phyloP scores from a whole-genome alignment of 768 basidiomycete species.

The Boletus sp. region DNA sequence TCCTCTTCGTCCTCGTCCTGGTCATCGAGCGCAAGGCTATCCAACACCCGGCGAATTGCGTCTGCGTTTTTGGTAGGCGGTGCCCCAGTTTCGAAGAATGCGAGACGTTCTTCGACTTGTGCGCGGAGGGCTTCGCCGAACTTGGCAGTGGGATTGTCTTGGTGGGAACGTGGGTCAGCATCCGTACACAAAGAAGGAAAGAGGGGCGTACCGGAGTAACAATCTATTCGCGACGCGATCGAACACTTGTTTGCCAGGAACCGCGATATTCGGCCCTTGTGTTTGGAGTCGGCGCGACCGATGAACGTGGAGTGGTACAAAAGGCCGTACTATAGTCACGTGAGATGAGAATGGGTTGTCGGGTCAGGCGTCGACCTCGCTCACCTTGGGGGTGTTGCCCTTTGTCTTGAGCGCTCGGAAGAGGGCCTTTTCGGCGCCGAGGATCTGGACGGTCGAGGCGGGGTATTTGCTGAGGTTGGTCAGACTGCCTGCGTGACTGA shows the following conservation, averaged over 20 bases:
- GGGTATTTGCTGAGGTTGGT: constrained; percentile 98
- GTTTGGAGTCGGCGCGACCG: constrained; percentile 88
- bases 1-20: constrained; percentile 48
- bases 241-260: constrained; percentile 99
- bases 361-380: neutral
- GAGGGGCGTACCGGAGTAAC: constrained; percentile 67
- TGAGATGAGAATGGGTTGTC: neutral
- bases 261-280: constrained; percentile 97
- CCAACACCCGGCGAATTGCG: constrained; percentile 85
- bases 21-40: constrained; percentile 69
- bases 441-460: constrained; percentile 95
- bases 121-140: constrained; percentile 92
- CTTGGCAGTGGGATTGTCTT: constrained; percentile 83
- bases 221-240: constrained; percentile 95
- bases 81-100: constrained; percentile 90
- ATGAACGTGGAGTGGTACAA: constrained; percentile 97
- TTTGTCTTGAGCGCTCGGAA: constrained; percentile 98
- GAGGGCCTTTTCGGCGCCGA: constrained; percentile 96
- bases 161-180: neutral
- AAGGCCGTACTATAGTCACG: constrained; percentile 78
- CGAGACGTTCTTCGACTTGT: constrained; percentile 94
- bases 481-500: constrained; percentile 94
- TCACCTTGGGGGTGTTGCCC: constrained; percentile 95
- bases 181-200: neutral
- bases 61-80: constrained; percentile 90